phyloP scores from a whole-genome alignment of 257 asterid genomes.

The Marsdenia floribunda region DNA sequence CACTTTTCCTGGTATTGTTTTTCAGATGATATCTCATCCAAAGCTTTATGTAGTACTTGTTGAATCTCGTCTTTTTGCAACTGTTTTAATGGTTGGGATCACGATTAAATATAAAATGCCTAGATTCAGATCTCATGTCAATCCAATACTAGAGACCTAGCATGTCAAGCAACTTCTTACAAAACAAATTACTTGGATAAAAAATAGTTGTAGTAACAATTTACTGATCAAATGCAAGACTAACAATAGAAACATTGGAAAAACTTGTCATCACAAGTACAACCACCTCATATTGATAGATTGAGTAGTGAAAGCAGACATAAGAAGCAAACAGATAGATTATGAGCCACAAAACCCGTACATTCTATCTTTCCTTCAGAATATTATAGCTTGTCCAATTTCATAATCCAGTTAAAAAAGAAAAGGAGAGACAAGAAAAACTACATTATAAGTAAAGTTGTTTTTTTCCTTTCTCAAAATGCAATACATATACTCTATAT shows the following conservation, averaged over 20 bases:
- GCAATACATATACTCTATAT: neutral
- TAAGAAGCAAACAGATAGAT: neutral
- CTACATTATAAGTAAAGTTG: neutral
- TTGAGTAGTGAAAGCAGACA: neutral
- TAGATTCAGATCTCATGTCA: neutral
- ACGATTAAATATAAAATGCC: conserved; percentile 10
- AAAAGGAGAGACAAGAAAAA: neutral
- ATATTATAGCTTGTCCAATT: neutral
- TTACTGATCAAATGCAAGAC: neutral
- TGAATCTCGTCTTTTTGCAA: conserved; percentile 56
- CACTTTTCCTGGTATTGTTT: conserved; percentile 78
- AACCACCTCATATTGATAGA: neutral
- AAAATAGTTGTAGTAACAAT: neutral
- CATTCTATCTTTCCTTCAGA: neutral
- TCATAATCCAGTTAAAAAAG: neutral
- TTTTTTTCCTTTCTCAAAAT: neutral
- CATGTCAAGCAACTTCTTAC: neutral
- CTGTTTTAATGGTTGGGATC: conserved; percentile 35
- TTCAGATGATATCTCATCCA: conserved; percentile 73
- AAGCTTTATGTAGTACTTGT: conserved; percentile 56
- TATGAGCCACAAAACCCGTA: neutral
- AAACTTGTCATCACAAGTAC: neutral
- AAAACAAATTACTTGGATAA: neutral
- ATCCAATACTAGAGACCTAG: neutral
- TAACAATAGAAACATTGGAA: neutral